Conservation (phyloP, 1,139 yeast species). For the Meyerozyma athensensis region DNA sequence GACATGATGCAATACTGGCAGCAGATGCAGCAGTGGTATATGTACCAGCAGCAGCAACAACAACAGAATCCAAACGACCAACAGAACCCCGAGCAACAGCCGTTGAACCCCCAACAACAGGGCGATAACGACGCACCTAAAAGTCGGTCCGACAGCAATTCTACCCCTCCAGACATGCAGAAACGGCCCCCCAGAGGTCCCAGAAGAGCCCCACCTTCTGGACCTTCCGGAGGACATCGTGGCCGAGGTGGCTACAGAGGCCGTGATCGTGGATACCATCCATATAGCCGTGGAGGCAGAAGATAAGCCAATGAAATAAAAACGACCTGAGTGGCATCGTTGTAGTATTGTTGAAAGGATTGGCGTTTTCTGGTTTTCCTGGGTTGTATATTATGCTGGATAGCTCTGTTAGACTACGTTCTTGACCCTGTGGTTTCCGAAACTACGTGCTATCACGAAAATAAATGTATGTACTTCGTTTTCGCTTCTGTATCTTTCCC, state of each 20-base stretch:
- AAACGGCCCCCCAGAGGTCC: slow-evolving; percentile 41
- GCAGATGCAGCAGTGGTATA: slow-evolving; percentile 75
- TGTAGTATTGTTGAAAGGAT: no score
- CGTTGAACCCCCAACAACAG: slow-evolving; percentile 53
- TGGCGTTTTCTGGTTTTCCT: no score
- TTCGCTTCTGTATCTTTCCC: not conserved
- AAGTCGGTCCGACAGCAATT: slow-evolving; percentile 8
- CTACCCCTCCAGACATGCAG: slow-evolving; percentile 17
- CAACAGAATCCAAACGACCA: slow-evolving; percentile 25
- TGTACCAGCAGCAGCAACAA: slow-evolving; percentile 55
- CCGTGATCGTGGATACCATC: slow-evolving; percentile 26
- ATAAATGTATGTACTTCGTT: not conserved
- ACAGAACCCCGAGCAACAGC: slow-evolving; percentile 41
- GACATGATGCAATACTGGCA: slow-evolving; percentile 87
- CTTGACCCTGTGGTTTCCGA: no score
- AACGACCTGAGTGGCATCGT: no score
- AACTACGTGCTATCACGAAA: not conserved
- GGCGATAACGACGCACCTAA: slow-evolving; percentile 16
- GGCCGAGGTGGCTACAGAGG: slow-evolving; percentile 23
- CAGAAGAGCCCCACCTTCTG: slow-evolving; percentile 37
- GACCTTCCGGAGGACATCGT: slow-evolving; percentile 27
- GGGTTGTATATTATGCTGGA: no score
- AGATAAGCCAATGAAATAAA: slow-evolving; percentile 8
- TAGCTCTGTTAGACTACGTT: no score
- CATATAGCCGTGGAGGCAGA: slow-evolving; percentile 28